Conservation (phyloP, 208 protist genomes). For the Leishmania tropica region DNA sequence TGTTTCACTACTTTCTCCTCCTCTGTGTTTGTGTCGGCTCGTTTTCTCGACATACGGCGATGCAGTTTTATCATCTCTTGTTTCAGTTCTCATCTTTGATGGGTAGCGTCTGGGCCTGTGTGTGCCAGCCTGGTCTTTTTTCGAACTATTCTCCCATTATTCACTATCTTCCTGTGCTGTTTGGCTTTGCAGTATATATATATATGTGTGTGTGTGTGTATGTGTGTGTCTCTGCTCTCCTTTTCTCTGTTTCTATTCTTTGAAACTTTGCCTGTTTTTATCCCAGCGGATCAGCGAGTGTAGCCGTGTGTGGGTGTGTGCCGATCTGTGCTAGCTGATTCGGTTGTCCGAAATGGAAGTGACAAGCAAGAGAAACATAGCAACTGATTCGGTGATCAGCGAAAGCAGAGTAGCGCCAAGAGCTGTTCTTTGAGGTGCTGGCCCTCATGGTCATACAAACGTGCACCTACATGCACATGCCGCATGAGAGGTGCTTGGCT, state of each 20-base stretch:
- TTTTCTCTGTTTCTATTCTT: background rate
- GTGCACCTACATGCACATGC: background rate
- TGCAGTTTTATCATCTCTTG: no score
- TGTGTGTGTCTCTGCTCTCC: background rate
- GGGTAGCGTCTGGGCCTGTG: background rate
- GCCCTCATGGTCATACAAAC: background rate
- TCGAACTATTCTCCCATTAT: background rate
- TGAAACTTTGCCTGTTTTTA: background rate
- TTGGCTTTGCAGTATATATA: background rate
- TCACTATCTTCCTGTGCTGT: background rate
- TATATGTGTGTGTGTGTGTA: background rate
- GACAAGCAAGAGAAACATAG: background rate
- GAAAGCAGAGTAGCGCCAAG: background rate
- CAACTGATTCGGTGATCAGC: background rate
- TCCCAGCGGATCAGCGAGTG: background rate
- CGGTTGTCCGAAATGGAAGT: no score
- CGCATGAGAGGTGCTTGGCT: background rate
- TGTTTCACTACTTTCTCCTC: no score
- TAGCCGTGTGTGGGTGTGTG: background rate
- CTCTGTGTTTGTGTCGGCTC: no score
- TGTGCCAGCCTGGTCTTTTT: background rate
- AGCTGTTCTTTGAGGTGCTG: no score
- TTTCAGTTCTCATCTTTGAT: no score
- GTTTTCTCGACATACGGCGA: no score
- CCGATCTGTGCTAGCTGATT: background rate